These are phyloP conservation scores for Ogataea chonburiensis DNA, from an alignment of 805 yeast genomes.

Conservation along the genomic window DNA sequence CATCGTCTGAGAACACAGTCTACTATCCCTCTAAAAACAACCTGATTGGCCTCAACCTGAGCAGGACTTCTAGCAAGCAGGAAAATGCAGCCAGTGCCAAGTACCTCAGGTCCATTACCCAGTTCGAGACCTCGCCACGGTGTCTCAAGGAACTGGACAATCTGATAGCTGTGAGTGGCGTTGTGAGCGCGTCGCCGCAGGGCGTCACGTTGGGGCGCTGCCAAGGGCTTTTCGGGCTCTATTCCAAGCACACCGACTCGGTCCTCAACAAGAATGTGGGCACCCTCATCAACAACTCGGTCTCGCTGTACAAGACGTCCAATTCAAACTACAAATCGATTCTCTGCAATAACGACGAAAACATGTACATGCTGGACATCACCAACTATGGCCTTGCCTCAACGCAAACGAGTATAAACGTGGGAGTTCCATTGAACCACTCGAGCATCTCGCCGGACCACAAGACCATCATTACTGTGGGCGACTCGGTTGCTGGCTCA, in stretches of 20 bases:
- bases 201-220: conserved; percentile 33
- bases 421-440: conserved; percentile 72
- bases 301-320: conserved; percentile 48
- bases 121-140: conserved; percentile 65
- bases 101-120: conserved; percentile 40
- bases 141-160: conserved; percentile 65
- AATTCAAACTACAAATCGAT: conserved; percentile 52
- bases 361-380: conserved; percentile 64
- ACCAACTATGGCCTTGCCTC: conserved; percentile 41
- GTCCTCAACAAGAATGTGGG: conserved; percentile 62
- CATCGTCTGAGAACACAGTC: conserved; percentile 45
- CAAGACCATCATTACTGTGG: conserved; percentile 62
- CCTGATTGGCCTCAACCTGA: conserved; percentile 33
- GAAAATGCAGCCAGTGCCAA: conserved; percentile 13
- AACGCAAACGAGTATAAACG: conserved; percentile 36
- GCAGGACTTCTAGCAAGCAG: conserved; percentile 1
- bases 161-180: conserved; percentile 48
- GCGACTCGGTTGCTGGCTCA: conserved; percentile 78
- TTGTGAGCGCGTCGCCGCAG: conserved; percentile 30
- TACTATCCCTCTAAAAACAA: conserved; percentile 59
- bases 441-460: conserved; percentile 66
- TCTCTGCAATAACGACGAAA: conserved; percentile 82
- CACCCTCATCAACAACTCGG: conserved; percentile 80
- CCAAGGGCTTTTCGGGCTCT: conserved; percentile 65
- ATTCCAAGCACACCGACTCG: conserved; percentile 48